phyloP scores from a whole-genome alignment of 345 rosid species.

The Salix exigua region DNA sequence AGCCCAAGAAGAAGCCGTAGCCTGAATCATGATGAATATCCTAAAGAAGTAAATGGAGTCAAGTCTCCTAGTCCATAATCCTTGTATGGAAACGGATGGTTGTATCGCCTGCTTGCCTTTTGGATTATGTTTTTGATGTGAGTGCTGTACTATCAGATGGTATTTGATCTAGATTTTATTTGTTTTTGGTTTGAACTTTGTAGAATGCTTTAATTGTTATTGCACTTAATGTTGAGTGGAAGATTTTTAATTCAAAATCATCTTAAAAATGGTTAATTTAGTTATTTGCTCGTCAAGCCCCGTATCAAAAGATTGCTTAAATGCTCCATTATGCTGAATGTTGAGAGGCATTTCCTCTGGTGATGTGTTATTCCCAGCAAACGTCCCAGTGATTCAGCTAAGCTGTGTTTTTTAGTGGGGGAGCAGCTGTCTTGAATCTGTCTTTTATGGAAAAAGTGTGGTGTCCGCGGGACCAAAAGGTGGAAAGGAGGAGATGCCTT shows the following conservation, averaged over 20 bases:
- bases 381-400: neutral
- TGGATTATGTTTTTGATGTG: neutral
- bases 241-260: neutral
- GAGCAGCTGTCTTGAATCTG: neutral
- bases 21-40: constrained; percentile 31
- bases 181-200: neutral
- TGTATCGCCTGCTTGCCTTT: constrained; percentile 6
- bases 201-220: constrained; percentile 7
- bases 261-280: neutral
- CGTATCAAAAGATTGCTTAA: neutral
- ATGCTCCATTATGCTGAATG: neutral
- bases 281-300: neutral
- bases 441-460: neutral
- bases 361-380: neutral
- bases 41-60: constrained; percentile 40
- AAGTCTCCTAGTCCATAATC: constrained; percentile 73
- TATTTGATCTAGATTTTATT: constrained; percentile 10
- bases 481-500: neutral
- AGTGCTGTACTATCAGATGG: constrained; percentile 1
- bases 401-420: neutral
- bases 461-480: neutral
- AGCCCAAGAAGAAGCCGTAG: constrained; percentile 29
- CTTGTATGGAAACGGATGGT: neutral
- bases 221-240: constrained; percentile 1
- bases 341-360: neutral